These are phyloP conservation scores for Leishmania braziliensis DNA, from an alignment of 208 protist species.

Conservation along the genomic window DNA sequence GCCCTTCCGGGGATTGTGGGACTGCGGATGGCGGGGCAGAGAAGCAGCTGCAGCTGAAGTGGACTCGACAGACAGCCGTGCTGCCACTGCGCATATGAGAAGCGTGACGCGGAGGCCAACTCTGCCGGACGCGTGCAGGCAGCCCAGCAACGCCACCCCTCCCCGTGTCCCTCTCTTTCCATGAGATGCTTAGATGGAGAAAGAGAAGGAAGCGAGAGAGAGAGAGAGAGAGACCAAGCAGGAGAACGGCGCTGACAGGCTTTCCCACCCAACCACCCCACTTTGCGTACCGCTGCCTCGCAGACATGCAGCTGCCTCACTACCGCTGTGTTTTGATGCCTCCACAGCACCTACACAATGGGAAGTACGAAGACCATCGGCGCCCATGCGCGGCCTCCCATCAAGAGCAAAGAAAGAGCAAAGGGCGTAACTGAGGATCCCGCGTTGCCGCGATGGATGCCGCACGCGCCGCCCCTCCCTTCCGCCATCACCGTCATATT, in stretches of 20 bases:
- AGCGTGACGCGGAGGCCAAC: neutral
- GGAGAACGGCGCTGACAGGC: neutral
- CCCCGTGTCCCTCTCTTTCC: neutral
- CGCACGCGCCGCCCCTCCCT: neutral
- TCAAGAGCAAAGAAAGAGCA: neutral
- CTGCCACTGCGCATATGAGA: conserved; percentile 53
- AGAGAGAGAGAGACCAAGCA: neutral
- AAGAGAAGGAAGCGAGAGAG: neutral
- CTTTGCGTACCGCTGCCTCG: neutral
- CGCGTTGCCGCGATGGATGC: neutral
- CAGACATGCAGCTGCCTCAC: neutral
- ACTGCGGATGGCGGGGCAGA: neutral
- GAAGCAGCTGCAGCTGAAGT: conserved; percentile 32
- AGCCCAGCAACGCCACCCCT: neutral
- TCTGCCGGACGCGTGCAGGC: neutral
- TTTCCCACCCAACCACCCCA: neutral
- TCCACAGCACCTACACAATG: neutral
- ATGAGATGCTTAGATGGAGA: neutral
- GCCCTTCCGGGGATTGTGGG: neutral
- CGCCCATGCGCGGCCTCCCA: neutral
- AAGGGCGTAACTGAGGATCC: neutral
- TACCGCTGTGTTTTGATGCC: neutral
- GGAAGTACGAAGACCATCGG: neutral
- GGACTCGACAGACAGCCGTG: conserved; percentile 49
- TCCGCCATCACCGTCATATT: neutral